A percentile compares a stretch with the other conserved stretches of the same genome.
Conservation (phyloP, 1,139 yeast genomes). For the Nadsonia commutata region DNA sequence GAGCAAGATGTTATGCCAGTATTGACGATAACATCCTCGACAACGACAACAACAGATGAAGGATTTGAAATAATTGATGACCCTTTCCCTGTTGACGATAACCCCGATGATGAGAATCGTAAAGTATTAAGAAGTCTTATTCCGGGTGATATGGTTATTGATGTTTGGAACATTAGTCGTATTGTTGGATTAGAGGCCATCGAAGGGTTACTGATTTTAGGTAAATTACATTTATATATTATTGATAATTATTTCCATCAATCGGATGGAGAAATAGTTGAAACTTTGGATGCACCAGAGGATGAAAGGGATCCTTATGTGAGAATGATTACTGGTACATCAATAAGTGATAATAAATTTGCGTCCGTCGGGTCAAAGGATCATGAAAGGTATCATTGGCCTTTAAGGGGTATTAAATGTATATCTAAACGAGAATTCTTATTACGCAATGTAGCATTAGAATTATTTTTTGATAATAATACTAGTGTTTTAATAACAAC, state of each 20-base stretch:
- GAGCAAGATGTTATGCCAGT: neutral
- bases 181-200: slow-evolving; percentile 57
- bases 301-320: slow-evolving; percentile 52
- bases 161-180: slow-evolving; percentile 63
- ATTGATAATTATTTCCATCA: slow-evolving; percentile 53
- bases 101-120: slow-evolving; percentile 51
- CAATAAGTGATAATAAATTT: slow-evolving; percentile 28
- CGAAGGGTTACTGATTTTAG: slow-evolving; percentile 61
- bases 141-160: slow-evolving; percentile 55
- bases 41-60: slow-evolving; percentile 16
- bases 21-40: neutral
- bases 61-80: slow-evolving; percentile 35
- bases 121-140: slow-evolving; percentile 54
- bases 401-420: neutral
- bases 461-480: slow-evolving; percentile 60
- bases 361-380: neutral
- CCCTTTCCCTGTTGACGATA: slow-evolving; percentile 23
- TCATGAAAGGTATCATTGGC: neutral
- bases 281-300: slow-evolving; percentile 49
- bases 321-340: slow-evolving; percentile 35
- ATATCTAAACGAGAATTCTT: slow-evolving; percentile 52
- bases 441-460: slow-evolving; percentile 64
- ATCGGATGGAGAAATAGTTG: slow-evolving; percentile 45
- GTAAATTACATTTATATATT: slow-evolving; percentile 46
- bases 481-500: slow-evolving; percentile 51